Evolutionary conservation across 1,139 yeast species (phyloP).

Genomic region (Yamadazyma diospyri): DNA sequence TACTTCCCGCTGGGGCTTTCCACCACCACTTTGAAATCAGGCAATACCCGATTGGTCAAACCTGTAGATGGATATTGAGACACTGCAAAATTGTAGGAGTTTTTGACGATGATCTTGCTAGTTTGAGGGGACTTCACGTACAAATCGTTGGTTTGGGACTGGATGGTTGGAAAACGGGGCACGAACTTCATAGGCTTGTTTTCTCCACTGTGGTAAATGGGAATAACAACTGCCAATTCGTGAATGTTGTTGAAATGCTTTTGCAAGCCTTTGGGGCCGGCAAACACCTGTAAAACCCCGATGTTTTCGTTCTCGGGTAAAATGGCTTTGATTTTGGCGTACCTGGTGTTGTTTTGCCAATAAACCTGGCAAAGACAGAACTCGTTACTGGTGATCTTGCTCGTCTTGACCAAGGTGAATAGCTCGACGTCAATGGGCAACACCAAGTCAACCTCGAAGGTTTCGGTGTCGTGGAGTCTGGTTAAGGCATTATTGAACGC

Average conservation of each 20-base stretch:
- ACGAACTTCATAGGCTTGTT: constrained; percentile 59
- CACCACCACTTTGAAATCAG: constrained; percentile 57
- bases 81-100: constrained; percentile 62
- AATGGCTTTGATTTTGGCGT: constrained; percentile 75
- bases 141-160: constrained; percentile 66
- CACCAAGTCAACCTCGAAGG: constrained; percentile 72
- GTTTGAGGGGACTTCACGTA: constrained; percentile 86
- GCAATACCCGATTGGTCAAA: constrained; percentile 38
- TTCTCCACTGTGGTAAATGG: constrained; percentile 71
- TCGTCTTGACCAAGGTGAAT: constrained; percentile 51
- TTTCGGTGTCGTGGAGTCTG: constrained; percentile 67
- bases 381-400: constrained; percentile 49
- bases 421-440: constrained; percentile 70
- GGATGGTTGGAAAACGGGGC: constrained; percentile 67
- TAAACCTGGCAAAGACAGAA: constrained; percentile 70
- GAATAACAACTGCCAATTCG: constrained; percentile 73
- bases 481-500: constrained; percentile 78
- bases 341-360: constrained; percentile 63
- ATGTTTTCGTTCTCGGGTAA: constrained; percentile 64
- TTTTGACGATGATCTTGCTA: constrained; percentile 51
- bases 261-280: constrained; percentile 65
- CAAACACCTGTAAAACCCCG: constrained; percentile 74
- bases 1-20: constrained; percentile 85
- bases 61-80: constrained; percentile 65
- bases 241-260: constrained; percentile 58